Evolutionary conservation across 2,329 filamentous ascomycete genomes (phyloP), one percentile per base, ranked within the genome.

Genomic region (Uncinocarpus reesii): DNA sequence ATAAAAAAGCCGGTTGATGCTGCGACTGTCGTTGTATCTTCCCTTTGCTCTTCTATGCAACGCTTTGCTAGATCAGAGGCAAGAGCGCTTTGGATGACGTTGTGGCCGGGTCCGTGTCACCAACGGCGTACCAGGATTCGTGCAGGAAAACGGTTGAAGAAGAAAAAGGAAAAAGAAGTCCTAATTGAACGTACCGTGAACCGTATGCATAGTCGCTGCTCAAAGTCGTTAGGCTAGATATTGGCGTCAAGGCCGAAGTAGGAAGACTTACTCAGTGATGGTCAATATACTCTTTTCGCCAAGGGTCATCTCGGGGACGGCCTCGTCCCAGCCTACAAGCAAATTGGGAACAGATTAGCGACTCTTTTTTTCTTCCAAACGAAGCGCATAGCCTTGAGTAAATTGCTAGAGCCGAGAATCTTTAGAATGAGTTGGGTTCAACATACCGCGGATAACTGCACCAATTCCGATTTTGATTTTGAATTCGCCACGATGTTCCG

Each of bases 271-370:
- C 83, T 77, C 75, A 54, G 81, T 77, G 63, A 96, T 95, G 57
- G 81, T 83, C 55, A 98, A 75, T 44, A 79, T 85, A 47, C 87
- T 82, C 73, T 86, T 90, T 77, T 96, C 90, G 65, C 90, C 89
- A 51, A 94, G 73, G 64, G 83, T 82, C 90, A 98, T 95, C 63
- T 79, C 73, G 42, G 73, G 71, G 46, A 96, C 88, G 56, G 84
- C 89, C 70, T 95, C 81, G 62, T 87, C 88, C 87, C 79, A 93
- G 58, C 80, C 85, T 88, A 61, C 35, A 47, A 32, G 24, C 23
- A 11, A 29, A 32, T 7, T n/a, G n/a, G 2, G 15, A 32, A 42
- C 16, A 13, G 13, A 18, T 42, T 42, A 42, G 16, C n/a, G 3
- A 32, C 21, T 28, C 20, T 29, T 18, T 23, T 15, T 37, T 34